Percentiles rank a stretch among this genome's conserved stretches.
Conservation (phyloP, 2,329 filamentous ascomycete species). For the Fusarium sp. region DNA sequence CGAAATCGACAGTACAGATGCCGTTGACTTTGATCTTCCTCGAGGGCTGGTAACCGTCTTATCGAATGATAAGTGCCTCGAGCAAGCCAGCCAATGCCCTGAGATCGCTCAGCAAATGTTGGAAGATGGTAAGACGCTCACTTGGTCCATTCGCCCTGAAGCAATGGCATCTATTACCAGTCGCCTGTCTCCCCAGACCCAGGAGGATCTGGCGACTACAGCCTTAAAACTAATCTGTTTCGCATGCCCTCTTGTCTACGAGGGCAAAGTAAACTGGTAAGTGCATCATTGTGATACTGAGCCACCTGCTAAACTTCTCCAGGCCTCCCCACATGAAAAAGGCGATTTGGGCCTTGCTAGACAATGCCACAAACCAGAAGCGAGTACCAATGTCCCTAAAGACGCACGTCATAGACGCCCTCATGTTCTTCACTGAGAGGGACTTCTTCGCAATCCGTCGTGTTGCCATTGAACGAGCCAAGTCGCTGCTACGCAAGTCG, state of each 20-base stretch:
- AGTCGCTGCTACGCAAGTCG: conserved; percentile 37
- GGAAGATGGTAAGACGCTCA: conserved; percentile 26
- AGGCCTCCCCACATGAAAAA: conserved; percentile 44
- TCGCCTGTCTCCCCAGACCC: conserved; percentile 22
- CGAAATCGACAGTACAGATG: conserved; percentile 41
- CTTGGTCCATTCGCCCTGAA: conserved; percentile 38
- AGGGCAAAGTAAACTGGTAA: conserved; percentile 49
- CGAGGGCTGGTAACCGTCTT: conserved; percentile 33
- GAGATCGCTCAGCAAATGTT: conserved; percentile 28
- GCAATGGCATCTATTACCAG: not conserved
- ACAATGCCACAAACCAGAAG: conserved; percentile 25
- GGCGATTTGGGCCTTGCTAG: conserved; percentile 44
- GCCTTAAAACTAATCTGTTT: conserved; percentile 45
- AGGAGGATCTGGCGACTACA: conserved; percentile 32
- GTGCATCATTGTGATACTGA: fast-evolving
- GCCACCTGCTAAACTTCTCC: not conserved
- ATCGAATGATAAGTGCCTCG: conserved; percentile 24
- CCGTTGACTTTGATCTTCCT: conserved; percentile 41
- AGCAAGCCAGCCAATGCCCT: conserved; percentile 2
- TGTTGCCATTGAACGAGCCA: conserved; percentile 42
- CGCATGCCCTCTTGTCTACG: conserved; percentile 47
- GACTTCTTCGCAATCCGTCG: conserved; percentile 44
- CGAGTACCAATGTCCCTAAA: conserved; percentile 28
- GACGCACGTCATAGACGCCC: conserved; percentile 41
- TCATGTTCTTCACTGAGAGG: conserved; percentile 49